Percentiles rank a stretch among this genome's conserved stretches.
phyloP scores from a whole-genome alignment of 257 asterid genomes.

The Ligustrum vulgare region DNA sequence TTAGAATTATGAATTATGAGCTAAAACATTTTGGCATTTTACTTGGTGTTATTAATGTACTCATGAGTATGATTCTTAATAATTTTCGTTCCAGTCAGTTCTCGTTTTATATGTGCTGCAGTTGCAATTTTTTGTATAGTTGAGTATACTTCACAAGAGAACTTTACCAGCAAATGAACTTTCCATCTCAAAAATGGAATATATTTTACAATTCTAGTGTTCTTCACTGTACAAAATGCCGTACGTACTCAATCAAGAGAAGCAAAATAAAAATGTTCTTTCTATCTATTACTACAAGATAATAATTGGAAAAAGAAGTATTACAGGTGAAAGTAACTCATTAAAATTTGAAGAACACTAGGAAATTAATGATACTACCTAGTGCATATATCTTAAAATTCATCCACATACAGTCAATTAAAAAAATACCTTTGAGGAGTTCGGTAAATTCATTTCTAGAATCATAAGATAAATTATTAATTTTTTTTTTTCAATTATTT shows the following conservation, averaged over 20 bases:
- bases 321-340: neutral
- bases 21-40: neutral
- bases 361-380: neutral
- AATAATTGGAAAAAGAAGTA: neutral
- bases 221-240: neutral
- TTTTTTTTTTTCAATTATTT: too few species aligned
- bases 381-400: neutral
- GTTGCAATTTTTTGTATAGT: neutral
- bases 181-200: neutral
- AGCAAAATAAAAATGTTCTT: neutral
- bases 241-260: neutral
- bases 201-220: too few species aligned
- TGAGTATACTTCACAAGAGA: neutral
- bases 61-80: constrained; percentile 1
- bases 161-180: constrained; percentile 11
- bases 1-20: neutral
- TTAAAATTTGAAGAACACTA: neutral
- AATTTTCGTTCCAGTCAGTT: neutral
- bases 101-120: neutral
- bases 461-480: too few species aligned
- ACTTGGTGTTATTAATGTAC: constrained; percentile 1
- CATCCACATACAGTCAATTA: too few species aligned
- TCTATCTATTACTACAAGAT: neutral
- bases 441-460: too few species aligned
- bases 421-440: too few species aligned